These are phyloP conservation scores for Lithospermum erythrorhizon DNA, from an alignment of 257 asterid species.

Conservation along the genomic window DNA sequence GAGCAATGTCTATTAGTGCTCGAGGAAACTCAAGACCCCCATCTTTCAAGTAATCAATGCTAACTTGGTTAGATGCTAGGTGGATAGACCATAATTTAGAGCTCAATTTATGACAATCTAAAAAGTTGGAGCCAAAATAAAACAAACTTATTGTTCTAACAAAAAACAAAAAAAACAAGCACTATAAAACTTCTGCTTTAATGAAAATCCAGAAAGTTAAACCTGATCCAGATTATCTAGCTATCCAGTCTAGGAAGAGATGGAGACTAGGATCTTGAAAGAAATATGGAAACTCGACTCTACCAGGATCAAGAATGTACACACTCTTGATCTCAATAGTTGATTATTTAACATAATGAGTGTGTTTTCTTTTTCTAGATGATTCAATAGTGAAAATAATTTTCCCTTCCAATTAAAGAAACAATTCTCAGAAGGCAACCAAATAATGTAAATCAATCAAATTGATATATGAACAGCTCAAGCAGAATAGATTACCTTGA, in stretches of 20 bases:
- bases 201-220: not conserved
- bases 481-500: slow-evolving; percentile 42
- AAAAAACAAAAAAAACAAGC: not conserved
- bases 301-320: too few relatives aligned
- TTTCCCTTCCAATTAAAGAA: not conserved
- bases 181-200: too few relatives aligned
- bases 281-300: too few relatives aligned
- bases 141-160: not conserved
- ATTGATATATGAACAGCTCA: not conserved
- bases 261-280: too few relatives aligned
- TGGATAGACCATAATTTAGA: not conserved
- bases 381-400: too few relatives aligned
- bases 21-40: not conserved
- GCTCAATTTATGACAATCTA: not conserved
- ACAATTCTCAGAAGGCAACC: not conserved
- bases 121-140: too few relatives aligned
- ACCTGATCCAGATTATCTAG: not conserved
- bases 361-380: too few relatives aligned
- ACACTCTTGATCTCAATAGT: too few relatives aligned
- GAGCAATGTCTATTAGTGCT: not conserved
- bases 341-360: too few relatives aligned
- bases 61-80: not conserved
- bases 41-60: not conserved
- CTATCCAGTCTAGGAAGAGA: too few relatives aligned
- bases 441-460: not conserved